Percentiles rank a stretch among this genome's conserved stretches.
Evolutionary conservation across 768 basidiomycete genomes (phyloP).

Genomic region (Epithele typhae): DNA sequence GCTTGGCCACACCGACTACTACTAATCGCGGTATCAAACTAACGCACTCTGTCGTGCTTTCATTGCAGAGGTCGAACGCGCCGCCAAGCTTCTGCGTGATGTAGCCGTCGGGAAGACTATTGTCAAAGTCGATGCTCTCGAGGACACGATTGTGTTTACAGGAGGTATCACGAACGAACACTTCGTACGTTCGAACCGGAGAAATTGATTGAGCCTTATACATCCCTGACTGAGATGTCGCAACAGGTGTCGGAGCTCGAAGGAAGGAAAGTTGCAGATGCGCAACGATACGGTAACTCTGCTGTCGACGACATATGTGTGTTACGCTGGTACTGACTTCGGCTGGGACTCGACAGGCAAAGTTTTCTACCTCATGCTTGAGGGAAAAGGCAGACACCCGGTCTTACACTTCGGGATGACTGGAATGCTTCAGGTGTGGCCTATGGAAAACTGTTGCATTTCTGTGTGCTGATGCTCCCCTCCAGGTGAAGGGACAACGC

Average conservation of each 20-base stretch:
- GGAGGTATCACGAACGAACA: constrained; percentile 49
- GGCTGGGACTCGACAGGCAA: constrained; percentile 38
- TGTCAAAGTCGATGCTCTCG: constrained; percentile 47
- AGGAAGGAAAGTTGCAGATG: constrained; percentile 43
- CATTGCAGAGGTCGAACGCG: constrained; percentile 65
- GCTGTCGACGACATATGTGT: no score
- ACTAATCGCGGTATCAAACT: no score
- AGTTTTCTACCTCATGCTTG: constrained; percentile 62
- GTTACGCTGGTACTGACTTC: no score
- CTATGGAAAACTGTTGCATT: neutral
- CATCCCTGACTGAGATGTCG: no score
- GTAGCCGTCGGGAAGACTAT: constrained; percentile 53
- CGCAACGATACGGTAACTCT: constrained; percentile 53
- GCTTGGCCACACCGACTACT: no score
- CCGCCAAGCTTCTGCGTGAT: constrained; percentile 49
- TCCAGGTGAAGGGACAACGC: constrained; percentile 46
- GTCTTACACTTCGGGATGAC: constrained; percentile 86
- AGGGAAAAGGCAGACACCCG: constrained; percentile 56
- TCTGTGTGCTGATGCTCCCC: neutral
- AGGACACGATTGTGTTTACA: constrained; percentile 62
- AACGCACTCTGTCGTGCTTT: neutral
- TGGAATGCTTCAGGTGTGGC: constrained; percentile 64
- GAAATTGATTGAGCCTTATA: neutral
- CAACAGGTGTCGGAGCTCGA: constrained; percentile 49
- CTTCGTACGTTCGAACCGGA: constrained; percentile 47